Base-by-base conservation (phyloP, 495 filamentous ascomycete genomes). In the Aspergillus cavernicola region DNA sequence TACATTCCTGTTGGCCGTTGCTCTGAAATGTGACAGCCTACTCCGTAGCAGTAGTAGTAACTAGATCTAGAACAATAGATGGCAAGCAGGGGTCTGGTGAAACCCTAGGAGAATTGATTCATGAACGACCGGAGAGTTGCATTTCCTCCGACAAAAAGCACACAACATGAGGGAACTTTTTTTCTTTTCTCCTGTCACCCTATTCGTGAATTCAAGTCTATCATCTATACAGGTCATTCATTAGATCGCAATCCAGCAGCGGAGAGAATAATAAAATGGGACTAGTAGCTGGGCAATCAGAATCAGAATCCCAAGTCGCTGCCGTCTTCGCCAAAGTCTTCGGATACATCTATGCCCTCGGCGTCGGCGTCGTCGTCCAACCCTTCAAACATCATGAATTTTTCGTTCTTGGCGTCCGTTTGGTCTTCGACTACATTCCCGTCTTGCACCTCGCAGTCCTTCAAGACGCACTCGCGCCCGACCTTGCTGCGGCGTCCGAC, bases 361-460 rank as follows among this genome's bases (percentile, higher is more conserved):
- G 66, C 71, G 36, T 68, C 72, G 13, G 66, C 70, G 23, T 67
- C 72, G 16, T 71, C 73, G 44, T 90, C 87, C 31, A 89, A 65
- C 16, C 87, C 86, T 44, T 88, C 86, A 40, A 91, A 92, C 54
- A 81, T 81, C 85, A 92, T 92, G 57, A 96, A 83, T 62, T 89
- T 89, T 60, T 91, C 88, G 50, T 85, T 85, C 69, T 90, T 95
- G 18, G 86, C 87, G 58, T 93, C 89, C 4, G 86, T 91, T 61
- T 82, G 85, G 19, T 88, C 83, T 52, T 86, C 82, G 11, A 97
- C 88, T n/a, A 87, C 71, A 63, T 86, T 79, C 26, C 85, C 88
- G 66, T 96, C 89, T 65, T 95, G 89, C 2, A 97, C 83, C 68
- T 96, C 91, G 59, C 90, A 95, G 52, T 97, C 90, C 49, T 83